Conservation (phyloP, 179 eudicot genomes). For the Silene noctiflora region DNA sequence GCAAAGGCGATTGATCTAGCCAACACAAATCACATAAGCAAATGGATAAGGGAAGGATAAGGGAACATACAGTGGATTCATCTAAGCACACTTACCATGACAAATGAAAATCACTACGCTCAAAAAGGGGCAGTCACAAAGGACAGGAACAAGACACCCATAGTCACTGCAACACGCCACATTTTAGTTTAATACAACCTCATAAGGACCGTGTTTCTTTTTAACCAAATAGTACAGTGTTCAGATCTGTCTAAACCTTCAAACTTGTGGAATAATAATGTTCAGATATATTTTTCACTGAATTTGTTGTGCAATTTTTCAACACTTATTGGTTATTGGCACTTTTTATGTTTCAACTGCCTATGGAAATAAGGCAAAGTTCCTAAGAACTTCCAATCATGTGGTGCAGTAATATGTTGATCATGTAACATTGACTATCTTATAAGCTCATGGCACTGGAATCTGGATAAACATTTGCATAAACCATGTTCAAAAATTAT, state of each 20-base stretch:
- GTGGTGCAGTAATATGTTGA: background rate
- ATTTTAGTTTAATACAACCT: background rate
- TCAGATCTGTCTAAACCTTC: background rate
- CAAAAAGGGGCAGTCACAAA: background rate
- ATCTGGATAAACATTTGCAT: background rate
- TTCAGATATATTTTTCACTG: background rate
- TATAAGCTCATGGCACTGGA: background rate
- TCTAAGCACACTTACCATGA: background rate
- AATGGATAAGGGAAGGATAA: background rate
- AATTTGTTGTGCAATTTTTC: background rate
- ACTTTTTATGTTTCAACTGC: background rate
- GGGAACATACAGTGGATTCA: slow-evolving; percentile 7
- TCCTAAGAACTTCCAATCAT: background rate
- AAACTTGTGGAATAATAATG: background rate
- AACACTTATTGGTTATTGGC: background rate
- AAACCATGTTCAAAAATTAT: background rate
- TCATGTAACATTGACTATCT: background rate
- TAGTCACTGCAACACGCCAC: slow-evolving; percentile 7
- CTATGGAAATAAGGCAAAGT: background rate
- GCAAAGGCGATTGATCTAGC: background rate
- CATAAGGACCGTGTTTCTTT: background rate
- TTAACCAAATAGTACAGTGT: background rate
- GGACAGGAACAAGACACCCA: slow-evolving; percentile 6
- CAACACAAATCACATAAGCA: slow-evolving; percentile 15
- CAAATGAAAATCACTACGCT: slow-evolving; percentile 2